Base-by-base conservation (phyloP, 495 filamentous ascomycete species). In the Podospora pseudocomata region DNA sequence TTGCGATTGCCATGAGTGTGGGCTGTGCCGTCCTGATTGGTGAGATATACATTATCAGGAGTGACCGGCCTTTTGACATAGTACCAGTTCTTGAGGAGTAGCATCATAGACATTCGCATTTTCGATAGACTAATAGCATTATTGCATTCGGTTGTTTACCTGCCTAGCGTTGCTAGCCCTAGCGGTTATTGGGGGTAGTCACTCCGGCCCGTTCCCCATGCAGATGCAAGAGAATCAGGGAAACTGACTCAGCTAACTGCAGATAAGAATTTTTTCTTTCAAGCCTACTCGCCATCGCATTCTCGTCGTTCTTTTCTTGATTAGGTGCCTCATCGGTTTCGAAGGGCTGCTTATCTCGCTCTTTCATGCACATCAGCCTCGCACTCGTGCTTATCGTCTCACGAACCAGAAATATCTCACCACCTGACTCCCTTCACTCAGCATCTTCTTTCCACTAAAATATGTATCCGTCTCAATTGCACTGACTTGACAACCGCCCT, bases 1-100 rank as follows among this genome's bases (percentile, higher is more conserved):
- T 91, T 70, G 84, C 84, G n/a, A 82, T 89, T 26, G 69, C 87
- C 5, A 90, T 90, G 87, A 83, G 79, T 3, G 83, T 90, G 1
- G 87, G 87, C 2, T 87, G 85, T 71, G 74, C 79, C 0, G 82
- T 88, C 5, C 79, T 90, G 3, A 74, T 86, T 44, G 87, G 86
- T 18, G 82, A 90, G 75, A 80, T 91, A 3, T 91, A 87, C 67
- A 77, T 88, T 16, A 74, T 69, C 53, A 67, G 71, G 39, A 58
- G 64, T 26, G 68, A 72, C 15, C 13, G 15, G 9, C 39, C 39
- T 49, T 49, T 49, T 49, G 39, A 49, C 15, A 3, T 49, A 11
- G 39, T 16, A 13, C 15, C 39, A 11, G 39, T 49, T 11, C 39
- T 49, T 39, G 34, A 39, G 7, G 7, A 49, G 39, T 11, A 49